Base-by-base conservation (phyloP, 768 basidiomycete species). In the Sarcodon sp. region DNA sequence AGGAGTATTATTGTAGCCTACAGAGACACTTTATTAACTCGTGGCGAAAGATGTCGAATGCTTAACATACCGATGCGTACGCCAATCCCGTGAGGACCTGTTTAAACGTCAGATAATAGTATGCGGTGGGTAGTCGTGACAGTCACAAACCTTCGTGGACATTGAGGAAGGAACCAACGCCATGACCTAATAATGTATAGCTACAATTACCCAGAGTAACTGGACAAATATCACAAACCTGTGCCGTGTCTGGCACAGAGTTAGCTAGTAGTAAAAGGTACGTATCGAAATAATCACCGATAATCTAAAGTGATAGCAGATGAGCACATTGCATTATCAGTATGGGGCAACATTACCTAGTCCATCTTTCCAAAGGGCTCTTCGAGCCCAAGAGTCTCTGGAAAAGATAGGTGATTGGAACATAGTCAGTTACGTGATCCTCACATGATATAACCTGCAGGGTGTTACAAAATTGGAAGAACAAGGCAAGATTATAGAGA, bases 341-440 rank as follows among this genome's bases (percentile, higher is more conserved):
- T 52, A 38, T 1, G 51, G 50, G 55, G 47, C 33, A 44, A 8
- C 52, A 71, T 53, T 57, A 87, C 85, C 90, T 33, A 93, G 72
- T 11, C 90, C 90, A 58, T 94, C 89, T 60, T 79, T 67, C 90
- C 91, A 94, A 1, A 94, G 66, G 1, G 81, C 67, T 48, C 77
- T 72, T 46, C 91, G 70, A 21, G 91, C 91, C 61, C 78, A 87
- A 0, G 85, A 69, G 64, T 93, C 91, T 56, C 87, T 90, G 51
- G 15, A 35, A 46, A 8, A 35, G 39, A 41, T 8, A 15, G 15
- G 8, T 33, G 21, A 45, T 51, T 47, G 43, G 9, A 35, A 27
- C 21, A 27, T 27, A 27, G 21, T 27, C 21, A 27, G 13, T 16
- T 48, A 36, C 13, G 44, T 36, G 11, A 4, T 18, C 51, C 71